phyloP scores from a whole-genome alignment of 1,284 basidiomycete genomes.

The Trichosporon asahii region DNA sequence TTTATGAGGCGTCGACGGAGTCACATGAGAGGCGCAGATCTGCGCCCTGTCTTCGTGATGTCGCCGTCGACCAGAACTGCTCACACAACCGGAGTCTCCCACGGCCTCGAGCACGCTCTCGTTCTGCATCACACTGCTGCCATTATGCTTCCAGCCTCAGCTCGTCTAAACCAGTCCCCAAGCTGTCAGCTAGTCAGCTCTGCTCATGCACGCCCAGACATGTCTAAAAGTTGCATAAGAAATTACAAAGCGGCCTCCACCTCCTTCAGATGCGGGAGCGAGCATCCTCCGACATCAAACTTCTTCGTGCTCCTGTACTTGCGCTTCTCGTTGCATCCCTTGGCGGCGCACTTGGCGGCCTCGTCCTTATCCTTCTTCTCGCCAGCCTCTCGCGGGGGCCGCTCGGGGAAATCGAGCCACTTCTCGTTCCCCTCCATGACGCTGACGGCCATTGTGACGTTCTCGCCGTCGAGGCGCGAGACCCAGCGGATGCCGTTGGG shows the following conservation, averaged over 20 bases:
- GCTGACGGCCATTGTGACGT: conserved; percentile 27
- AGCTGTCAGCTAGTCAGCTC: too few species aligned
- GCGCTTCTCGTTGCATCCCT: conserved; percentile 54
- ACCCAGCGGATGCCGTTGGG: conserved; percentile 20
- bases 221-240: conserved; percentile 2
- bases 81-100: too few species aligned
- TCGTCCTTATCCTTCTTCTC: background rate
- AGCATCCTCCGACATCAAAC: conserved; percentile 59
- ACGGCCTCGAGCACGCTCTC: too few species aligned
- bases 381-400: background rate
- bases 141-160: too few species aligned
- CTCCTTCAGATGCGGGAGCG: conserved; percentile 53
- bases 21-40: background rate
- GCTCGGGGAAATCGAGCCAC: conserved; percentile 13
- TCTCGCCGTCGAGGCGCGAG: conserved; percentile 16
- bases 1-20: background rate
- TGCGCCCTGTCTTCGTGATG: background rate
- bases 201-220: background rate
- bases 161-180: too few species aligned
- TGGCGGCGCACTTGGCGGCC: conserved; percentile 50
- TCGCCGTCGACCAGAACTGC: background rate
- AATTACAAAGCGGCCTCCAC: conserved; percentile 31
- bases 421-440: conserved; percentile 36
- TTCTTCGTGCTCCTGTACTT: conserved; percentile 59
- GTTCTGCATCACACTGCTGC: too few species aligned